Percentiles rank a stretch among this genome's conserved stretches.
These are phyloP conservation scores for Macrolepiota albuminosa DNA, from an alignment of 768 basidiomycete species.

Conservation along the genomic window DNA sequence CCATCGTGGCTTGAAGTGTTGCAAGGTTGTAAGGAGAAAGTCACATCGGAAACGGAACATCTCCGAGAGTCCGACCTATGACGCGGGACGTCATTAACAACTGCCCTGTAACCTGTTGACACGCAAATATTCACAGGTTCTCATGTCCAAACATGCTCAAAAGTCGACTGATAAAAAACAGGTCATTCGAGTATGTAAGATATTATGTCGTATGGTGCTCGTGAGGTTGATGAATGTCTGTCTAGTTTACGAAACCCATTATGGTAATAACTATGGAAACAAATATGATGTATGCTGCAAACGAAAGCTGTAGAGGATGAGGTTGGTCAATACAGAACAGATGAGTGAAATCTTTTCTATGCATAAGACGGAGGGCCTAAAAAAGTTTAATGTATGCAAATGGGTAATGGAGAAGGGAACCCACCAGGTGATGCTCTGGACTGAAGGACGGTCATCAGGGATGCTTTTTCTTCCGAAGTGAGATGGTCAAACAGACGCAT, in stretches of 20 bases:
- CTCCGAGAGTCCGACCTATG: neutral
- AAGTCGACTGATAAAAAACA: neutral
- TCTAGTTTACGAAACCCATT: constrained; percentile 8
- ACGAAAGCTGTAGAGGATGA: constrained; percentile 4
- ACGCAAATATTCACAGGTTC: neutral
- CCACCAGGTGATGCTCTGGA: constrained; percentile 53
- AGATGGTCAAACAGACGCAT: constrained; percentile 69
- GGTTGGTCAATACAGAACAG: neutral
- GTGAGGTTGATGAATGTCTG: constrained; percentile 3
- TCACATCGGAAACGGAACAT: neutral
- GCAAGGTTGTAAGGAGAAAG: no score
- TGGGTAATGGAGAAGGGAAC: constrained; percentile 16
- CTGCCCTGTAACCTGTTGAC: no score
- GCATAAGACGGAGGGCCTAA: constrained; percentile 35
- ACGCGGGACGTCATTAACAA: neutral
- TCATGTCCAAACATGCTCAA: neutral
- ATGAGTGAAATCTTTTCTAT: neutral
- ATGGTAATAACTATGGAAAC: constrained; percentile 17
- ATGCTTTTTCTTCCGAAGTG: constrained; percentile 64
- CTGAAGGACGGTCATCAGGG: constrained; percentile 58
- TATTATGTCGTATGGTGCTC: constrained; percentile 3
- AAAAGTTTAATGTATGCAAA: neutral
- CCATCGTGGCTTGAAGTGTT: constrained; percentile 42
- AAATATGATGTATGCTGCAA: constrained; percentile 12
- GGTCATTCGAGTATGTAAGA: neutral